A percentile compares a stretch with the other conserved stretches of the same genome.
Evolutionary conservation across 768 basidiomycete genomes (phyloP).

Genomic region (Kwoniella botswanensis): DNA sequence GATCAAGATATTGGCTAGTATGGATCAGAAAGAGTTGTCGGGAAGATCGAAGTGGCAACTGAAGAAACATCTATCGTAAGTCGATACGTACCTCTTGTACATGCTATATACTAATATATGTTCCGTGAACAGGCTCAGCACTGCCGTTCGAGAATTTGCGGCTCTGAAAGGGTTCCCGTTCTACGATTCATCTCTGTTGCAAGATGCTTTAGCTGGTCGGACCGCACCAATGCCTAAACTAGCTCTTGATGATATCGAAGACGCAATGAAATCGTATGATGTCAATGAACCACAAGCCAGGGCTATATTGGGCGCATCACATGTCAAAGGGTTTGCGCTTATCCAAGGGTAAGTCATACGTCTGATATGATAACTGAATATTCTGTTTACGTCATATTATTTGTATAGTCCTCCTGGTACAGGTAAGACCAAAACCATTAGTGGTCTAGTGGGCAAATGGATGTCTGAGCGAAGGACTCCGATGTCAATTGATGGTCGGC

Average conservation of each 20-base stretch:
- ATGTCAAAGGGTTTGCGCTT: conserved; percentile 76
- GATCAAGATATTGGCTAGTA: conserved; percentile 61
- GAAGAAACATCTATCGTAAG: conserved; percentile 81
- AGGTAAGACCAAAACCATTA: conserved; percentile 97
- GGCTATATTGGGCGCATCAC: conserved; percentile 79
- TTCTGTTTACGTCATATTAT: neutral
- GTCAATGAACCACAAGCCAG: conserved; percentile 94
- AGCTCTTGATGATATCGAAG: conserved; percentile 64
- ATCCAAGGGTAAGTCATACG: conserved; percentile 80
- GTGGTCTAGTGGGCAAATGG: conserved; percentile 85
- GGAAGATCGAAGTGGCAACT: conserved; percentile 74
- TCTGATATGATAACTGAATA: no score
- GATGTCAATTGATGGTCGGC: conserved; percentile 63
- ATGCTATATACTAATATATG: neutral
- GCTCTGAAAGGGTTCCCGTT: conserved; percentile 81
- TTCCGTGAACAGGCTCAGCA: conserved; percentile 72
- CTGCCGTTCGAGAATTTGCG: conserved; percentile 87
- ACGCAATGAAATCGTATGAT: conserved; percentile 70
- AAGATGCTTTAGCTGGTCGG: conserved; percentile 73
- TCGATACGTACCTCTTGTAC: neutral
- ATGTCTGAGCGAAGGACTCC: conserved; percentile 67
- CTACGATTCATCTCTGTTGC: conserved; percentile 69
- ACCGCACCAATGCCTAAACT: conserved; percentile 62
- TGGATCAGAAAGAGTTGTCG: conserved; percentile 64
- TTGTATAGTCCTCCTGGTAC: conserved; percentile 86